phyloP scores from a whole-genome alignment of 305 asterid genomes.

The Vinca major region DNA sequence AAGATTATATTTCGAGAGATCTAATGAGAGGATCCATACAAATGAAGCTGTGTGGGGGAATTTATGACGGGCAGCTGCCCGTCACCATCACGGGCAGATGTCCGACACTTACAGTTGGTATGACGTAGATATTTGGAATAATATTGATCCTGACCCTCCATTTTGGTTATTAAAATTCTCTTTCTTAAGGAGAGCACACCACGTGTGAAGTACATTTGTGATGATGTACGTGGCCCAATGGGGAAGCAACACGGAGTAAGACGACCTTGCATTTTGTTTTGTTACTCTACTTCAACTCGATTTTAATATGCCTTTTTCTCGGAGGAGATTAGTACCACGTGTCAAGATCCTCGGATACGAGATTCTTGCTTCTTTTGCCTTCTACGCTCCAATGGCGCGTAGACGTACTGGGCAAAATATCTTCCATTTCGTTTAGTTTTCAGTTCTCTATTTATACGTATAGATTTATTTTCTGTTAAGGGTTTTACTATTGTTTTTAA shows the following conservation, averaged over 20 bases:
- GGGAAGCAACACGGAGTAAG: slow-evolving; percentile 19
- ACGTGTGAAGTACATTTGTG: slow-evolving; percentile 33
- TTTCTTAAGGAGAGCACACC: slow-evolving; percentile 3
- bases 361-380: slow-evolving; percentile 9
- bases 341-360: slow-evolving; percentile 42
- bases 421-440: too few species aligned
- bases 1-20: slow-evolving; percentile 17
- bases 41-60: slow-evolving; percentile 15
- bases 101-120: slow-evolving; percentile 52
- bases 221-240: slow-evolving; percentile 49
- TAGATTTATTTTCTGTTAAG: too few species aligned
- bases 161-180: background rate
- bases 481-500: too few species aligned
- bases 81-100: slow-evolving; percentile 68
- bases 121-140: slow-evolving; percentile 36
- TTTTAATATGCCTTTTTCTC: slow-evolving; percentile 9
- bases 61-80: slow-evolving; percentile 72
- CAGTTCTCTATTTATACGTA: too few species aligned
- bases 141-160: slow-evolving; percentile 38
- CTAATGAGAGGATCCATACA: slow-evolving; percentile 15
- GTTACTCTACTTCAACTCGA: background rate
- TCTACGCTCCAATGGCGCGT: too few species aligned
- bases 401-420: too few species aligned
- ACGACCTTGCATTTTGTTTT: slow-evolving; percentile 26
- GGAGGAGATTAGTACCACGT: slow-evolving; percentile 31